Percentiles rank a stretch among this genome's conserved stretches.
These are phyloP conservation scores for Aquilaria malaccensis DNA, from an alignment of 345 rosid genomes.

Conservation along the genomic window DNA sequence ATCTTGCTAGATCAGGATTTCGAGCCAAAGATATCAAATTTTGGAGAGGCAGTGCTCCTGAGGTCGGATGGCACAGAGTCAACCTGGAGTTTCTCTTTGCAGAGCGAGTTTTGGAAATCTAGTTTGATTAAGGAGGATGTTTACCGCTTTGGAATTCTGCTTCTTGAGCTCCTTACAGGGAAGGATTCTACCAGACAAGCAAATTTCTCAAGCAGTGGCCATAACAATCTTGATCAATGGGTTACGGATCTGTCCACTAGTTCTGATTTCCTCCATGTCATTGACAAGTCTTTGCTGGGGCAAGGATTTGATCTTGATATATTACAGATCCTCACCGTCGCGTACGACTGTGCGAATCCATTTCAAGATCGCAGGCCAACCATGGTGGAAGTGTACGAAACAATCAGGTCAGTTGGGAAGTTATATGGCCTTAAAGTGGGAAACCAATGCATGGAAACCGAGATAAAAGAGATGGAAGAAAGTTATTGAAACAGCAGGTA, in stretches of 20 bases:
- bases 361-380: slow-evolving; percentile 5
- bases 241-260: not conserved
- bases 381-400: slow-evolving; percentile 14
- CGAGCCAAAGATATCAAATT: not conserved
- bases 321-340: slow-evolving; percentile 11
- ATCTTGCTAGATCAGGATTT: slow-evolving; percentile 16
- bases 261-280: not conserved
- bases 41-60: slow-evolving; percentile 6
- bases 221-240: not conserved
- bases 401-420: not conserved
- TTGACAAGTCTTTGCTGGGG: slow-evolving; percentile 14
- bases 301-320: slow-evolving; percentile 19
- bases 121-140: slow-evolving; percentile 13
- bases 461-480: not conserved
- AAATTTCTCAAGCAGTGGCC: not conserved
- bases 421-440: not conserved
- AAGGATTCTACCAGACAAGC: not conserved
- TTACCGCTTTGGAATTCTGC: slow-evolving; percentile 2
- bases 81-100: not conserved
- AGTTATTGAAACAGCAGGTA: no score
- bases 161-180: slow-evolving; percentile 17
- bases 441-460: not conserved
- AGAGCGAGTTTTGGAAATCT: slow-evolving; percentile 12
- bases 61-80: not conserved
- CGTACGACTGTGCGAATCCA: slow-evolving; percentile 12